Evolutionary conservation across 768 basidiomycete genomes (phyloP).

Genomic region (Crepidotus variabilis): DNA sequence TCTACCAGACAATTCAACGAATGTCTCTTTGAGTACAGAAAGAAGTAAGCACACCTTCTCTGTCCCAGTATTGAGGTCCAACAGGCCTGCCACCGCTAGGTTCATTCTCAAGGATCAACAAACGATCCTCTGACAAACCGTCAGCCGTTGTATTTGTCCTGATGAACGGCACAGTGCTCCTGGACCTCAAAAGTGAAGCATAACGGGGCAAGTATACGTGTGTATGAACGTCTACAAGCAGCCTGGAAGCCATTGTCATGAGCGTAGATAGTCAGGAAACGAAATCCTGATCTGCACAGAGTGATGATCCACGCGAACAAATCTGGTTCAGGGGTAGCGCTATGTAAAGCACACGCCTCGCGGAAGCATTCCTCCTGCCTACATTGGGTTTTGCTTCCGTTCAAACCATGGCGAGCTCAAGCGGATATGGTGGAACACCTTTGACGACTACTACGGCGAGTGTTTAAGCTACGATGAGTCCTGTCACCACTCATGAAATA

Average conservation of each 20-base stretch:
- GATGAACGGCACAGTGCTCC: conserved; percentile 65
- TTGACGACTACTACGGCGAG: too few species aligned
- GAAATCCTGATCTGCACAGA: not conserved
- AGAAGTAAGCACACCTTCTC: conserved; percentile 21
- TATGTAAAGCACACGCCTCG: not conserved
- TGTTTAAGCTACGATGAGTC: too few species aligned
- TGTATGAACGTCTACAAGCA: conserved; percentile 79
- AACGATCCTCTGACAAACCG: conserved; percentile 56
- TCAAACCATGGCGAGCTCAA: not conserved
- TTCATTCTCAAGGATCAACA: conserved; percentile 77
- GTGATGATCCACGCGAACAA: too few species aligned
- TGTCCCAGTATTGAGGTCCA: conserved; percentile 82
- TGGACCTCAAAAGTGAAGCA: conserved; percentile 60
- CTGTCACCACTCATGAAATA: too few species aligned
- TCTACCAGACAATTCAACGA: conserved; percentile 24
- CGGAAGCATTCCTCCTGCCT: conserved; percentile 2
- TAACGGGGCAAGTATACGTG: conserved; percentile 85
- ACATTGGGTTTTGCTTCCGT: not conserved
- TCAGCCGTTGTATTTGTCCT: conserved; percentile 41
- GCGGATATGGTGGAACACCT: not conserved
- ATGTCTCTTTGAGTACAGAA: too few species aligned
- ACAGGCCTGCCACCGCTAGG: conserved; percentile 78
- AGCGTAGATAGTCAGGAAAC: not conserved
- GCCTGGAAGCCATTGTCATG: conserved; percentile 25
- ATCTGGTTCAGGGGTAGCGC: too few species aligned